A percentile compares a stretch with the other conserved stretches of the same genome.
Evolutionary conservation across 306 rosid species (phyloP).

Genomic region (Glycyrrhiza uralensis): DNA sequence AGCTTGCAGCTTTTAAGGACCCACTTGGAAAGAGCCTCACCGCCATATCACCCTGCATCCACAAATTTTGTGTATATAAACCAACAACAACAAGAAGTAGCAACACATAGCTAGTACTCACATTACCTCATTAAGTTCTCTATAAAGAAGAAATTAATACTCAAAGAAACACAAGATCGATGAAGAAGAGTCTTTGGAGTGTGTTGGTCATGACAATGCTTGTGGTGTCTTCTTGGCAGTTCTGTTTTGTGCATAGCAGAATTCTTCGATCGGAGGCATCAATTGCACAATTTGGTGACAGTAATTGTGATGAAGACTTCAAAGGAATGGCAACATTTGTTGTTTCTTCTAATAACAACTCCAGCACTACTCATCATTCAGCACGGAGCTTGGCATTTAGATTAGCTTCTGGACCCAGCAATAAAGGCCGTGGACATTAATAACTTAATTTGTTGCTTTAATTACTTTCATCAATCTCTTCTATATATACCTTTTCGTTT

Average conservation of each 20-base stretch:
- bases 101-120: too few species aligned
- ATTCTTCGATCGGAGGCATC: slow-evolving; percentile 35
- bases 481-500: background rate
- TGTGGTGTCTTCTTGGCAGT: slow-evolving; percentile 35
- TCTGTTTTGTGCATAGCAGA: slow-evolving; percentile 54
- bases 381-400: slow-evolving; percentile 44
- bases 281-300: background rate
- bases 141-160: too few species aligned
- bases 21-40: slow-evolving; percentile 36
- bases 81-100: too few species aligned
- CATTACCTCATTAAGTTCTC: too few species aligned
- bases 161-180: background rate
- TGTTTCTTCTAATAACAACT: slow-evolving; percentile 48
- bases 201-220: slow-evolving; percentile 35
- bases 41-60: slow-evolving; percentile 34
- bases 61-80: slow-evolving; percentile 1
- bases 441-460: slow-evolving; percentile 1
- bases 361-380: slow-evolving; percentile 30
- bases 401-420: slow-evolving; percentile 78
- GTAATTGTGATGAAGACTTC: slow-evolving; percentile 21
- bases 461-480: background rate
- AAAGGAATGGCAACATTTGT: slow-evolving; percentile 34
- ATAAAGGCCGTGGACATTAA: slow-evolving; percentile 75
- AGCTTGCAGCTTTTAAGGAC: slow-evolving; percentile 26
- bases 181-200: slow-evolving; percentile 33